Evolutionary conservation across 1,139 yeast species (phyloP), one percentile per base, ranked within the genome.

Genomic region (Kodamaea fungicola): DNA sequence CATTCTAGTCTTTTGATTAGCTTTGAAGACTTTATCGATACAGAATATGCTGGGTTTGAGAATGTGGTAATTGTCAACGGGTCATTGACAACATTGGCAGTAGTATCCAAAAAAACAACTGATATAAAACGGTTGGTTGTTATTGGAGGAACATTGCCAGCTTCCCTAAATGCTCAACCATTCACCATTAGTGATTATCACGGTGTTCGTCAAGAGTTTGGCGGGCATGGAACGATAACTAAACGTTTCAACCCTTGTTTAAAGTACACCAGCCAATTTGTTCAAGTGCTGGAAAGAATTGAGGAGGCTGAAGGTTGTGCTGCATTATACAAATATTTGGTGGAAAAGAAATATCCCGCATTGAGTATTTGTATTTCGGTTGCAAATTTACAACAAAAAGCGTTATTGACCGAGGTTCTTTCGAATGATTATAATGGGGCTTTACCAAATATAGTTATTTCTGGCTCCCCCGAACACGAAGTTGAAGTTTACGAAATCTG

Each of bases 231-330:
- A 8, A 9, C 12, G 5, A 10, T 8, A 7, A 3, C 19, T 22
- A 12, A 26, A 9, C 9, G 3, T 9, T 38, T 36, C 33, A 72
- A 71, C 44, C 62, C 76, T 1, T 83, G 82, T 0, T 57, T 78
- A 35, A 43, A 44, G 13, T 41, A 55, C 34, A 46, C 50, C 3
- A 41, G 47, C 10, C 81, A 77, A 47, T 54, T 67, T 24, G 55
- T 78, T 13, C 47, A 64, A 22, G 64, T 68, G 3, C 57, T 38
- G 6, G 39, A 32, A 21, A 69, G 62, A 41, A 46, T 74, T 8
- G 72, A 64, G 8, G 85, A 80, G 46, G 85, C 84, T 1, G 80
- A 76, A 44, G 74, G 61, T 43, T 62, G 73, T 9, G 75, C 75
- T 7, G 57, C 61, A 0, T 46, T 78, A 7, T 78, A 62, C 49